These are phyloP conservation scores for Huiozyma naganishii DNA, from an alignment of 805 yeast genomes.

Conservation along the genomic window DNA sequence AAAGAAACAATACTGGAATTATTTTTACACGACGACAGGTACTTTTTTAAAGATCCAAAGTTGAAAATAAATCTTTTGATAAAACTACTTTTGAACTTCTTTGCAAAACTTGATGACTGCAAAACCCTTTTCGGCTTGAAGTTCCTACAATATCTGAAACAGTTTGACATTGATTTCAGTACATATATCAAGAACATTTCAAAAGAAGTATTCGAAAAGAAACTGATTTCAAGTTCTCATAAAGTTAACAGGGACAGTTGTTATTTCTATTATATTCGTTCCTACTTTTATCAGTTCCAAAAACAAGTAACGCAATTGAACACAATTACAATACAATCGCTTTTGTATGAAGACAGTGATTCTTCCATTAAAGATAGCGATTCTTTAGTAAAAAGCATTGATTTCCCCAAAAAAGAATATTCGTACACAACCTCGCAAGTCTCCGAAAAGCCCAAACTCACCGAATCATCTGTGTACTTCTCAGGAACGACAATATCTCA, in stretches of 20 bases:
- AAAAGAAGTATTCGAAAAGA: slow-evolving; percentile 9
- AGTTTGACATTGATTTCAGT: slow-evolving; percentile 14
- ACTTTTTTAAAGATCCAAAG: slow-evolving; percentile 11
- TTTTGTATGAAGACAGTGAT: too few species aligned
- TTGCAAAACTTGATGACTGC: slow-evolving; percentile 10
- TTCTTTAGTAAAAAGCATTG: too few species aligned
- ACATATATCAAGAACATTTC: slow-evolving; percentile 17
- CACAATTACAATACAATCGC: too few species aligned
- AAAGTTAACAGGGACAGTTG: background rate
- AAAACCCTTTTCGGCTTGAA: slow-evolving; percentile 23
- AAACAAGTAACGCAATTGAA: too few species aligned
- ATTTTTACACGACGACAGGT: slow-evolving; percentile 20
- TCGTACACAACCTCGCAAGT: too few species aligned
- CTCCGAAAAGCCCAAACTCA: too few species aligned
- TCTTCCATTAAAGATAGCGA: too few species aligned
- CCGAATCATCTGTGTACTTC: too few species aligned
- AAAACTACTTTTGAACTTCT: slow-evolving; percentile 21
- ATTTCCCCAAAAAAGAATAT: too few species aligned
- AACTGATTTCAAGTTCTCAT: slow-evolving; percentile 4
- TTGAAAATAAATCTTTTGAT: slow-evolving; percentile 14
- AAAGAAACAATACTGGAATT: slow-evolving; percentile 9
- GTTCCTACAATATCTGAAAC: slow-evolving; percentile 21
- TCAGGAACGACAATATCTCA: too few species aligned
- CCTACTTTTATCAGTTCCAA: background rate
- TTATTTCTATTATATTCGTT: background rate